Evolutionary conservation across 768 basidiomycete species (phyloP), one percentile per base, ranked within the genome.

Genomic region (Russula vinacea): DNA sequence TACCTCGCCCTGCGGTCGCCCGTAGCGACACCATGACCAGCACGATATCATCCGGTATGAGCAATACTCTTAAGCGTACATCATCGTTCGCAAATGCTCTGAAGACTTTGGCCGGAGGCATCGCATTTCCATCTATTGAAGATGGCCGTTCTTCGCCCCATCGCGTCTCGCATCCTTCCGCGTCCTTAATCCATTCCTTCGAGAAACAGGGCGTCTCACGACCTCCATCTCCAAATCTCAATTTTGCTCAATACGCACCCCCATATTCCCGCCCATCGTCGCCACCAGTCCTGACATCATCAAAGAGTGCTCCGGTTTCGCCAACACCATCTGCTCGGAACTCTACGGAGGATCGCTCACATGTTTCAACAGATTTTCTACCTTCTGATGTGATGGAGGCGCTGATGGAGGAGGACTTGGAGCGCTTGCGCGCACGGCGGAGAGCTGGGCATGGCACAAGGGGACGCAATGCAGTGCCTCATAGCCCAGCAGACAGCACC

Each of bases 351-450:
- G 58, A 66, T 5, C 72, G 75, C 2, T 67, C 74, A 8, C 77
- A 75, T 4, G 74, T 76, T 11, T 51, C 71, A 1, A 77, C 78
- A 49, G 83, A 86, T 58, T 93, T 89, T 71, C 71, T 81, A 44
- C 85, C 92, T 2, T 87, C 84, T 14, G 83, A 90, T 69, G 90
- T 94, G 24, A 90, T 97, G 78, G 89, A 92, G 66, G 89, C 89
- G 0, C 78, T 98, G 33, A 90, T 94, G 73, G 92, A 93, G 70
- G 94, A 96, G 71, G 96, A 98, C 70, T 92, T 96, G 89, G 92
- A 96, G 65, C 84, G 96, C 5, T 72, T 98, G 42, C 79, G 87
- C 24, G 88, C 91, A 37, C 82, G 92, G 26, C 78, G 89, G 67
- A 79, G 78, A 44, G 68, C 76, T 1, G 67, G 73, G 26, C 60